These are phyloP conservation scores for Mycena venus DNA, from an alignment of 768 basidiomycete genomes.

Conservation along the genomic window DNA sequence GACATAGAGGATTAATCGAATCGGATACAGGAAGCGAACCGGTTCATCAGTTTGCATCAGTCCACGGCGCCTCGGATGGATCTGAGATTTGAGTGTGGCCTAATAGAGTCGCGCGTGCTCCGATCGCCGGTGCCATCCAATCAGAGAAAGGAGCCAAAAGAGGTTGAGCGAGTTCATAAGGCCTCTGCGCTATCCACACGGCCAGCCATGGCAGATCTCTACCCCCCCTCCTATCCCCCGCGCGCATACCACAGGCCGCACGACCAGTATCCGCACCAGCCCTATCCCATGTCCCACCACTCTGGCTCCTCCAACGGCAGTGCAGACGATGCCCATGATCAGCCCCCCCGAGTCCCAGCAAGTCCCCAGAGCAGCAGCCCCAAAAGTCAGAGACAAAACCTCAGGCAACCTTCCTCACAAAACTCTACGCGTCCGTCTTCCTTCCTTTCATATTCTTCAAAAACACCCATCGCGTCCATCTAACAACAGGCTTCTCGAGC, in stretches of 20 bases:
- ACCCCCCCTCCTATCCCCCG: constrained; percentile 50
- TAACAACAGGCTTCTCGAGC: constrained; percentile 82
- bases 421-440: constrained; percentile 90
- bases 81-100: background rate
- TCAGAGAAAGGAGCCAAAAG: background rate
- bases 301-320: constrained; percentile 53
- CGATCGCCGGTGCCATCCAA: constrained; percentile 16
- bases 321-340: constrained; percentile 65
- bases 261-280: constrained; percentile 50
- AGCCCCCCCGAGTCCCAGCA: constrained; percentile 61
- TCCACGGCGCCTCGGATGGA: constrained; percentile 9
- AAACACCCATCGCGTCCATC: constrained; percentile 38
- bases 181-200: constrained; percentile 33
- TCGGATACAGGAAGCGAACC: background rate
- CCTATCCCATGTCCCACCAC: constrained; percentile 50
- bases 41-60: background rate
- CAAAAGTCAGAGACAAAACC: constrained; percentile 84
- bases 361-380: constrained; percentile 55
- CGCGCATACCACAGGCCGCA: constrained; percentile 35
- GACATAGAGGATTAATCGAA: no score
- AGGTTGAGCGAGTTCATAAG: constrained; percentile 10
- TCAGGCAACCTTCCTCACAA: constrained; percentile 96
- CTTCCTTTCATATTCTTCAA: background rate
- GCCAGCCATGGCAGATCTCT: constrained; percentile 67
- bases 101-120: background rate